A percentile compares a stretch with the other conserved stretches of the same genome.
Conservation (phyloP, 306 rosid species). For the Gynostemma pentaphyllum region DNA sequence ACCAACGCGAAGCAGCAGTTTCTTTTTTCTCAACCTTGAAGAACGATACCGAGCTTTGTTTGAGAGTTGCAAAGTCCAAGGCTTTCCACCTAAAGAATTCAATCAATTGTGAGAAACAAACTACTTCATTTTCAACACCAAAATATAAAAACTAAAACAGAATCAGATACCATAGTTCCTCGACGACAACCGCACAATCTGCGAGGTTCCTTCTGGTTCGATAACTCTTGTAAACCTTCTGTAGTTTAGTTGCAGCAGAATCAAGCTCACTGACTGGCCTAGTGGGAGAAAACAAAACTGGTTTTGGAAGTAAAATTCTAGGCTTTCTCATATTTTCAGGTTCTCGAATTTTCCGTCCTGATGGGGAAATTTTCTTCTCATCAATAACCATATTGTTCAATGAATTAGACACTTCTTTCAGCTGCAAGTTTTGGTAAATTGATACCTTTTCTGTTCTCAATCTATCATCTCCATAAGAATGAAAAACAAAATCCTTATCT, state of each 20-base stretch:
- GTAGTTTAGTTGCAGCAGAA: conserved; percentile 43
- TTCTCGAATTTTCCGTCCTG: conserved; percentile 1
- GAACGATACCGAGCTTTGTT: conserved; percentile 37
- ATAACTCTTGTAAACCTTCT: conserved; percentile 50
- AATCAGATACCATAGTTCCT: conserved; percentile 33
- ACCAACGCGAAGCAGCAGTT: conserved; percentile 31
- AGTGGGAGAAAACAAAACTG: conserved; percentile 14
- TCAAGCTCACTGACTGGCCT: conserved; percentile 22
- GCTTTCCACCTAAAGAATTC: conserved; percentile 39
- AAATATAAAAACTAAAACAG: neutral
- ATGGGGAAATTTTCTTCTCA: neutral
- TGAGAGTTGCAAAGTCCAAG: conserved; percentile 34
- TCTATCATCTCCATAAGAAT: neutral
- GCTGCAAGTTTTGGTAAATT: neutral
- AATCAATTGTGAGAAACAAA: neutral
- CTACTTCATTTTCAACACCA: neutral
- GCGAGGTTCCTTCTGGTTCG: conserved; percentile 41
- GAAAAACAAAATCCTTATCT: neutral
- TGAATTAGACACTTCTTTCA: neutral
- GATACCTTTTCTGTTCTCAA: neutral
- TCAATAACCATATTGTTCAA: neutral
- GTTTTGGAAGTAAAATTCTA: conserved; percentile 22
- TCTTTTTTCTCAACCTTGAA: conserved; percentile 32
- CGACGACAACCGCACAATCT: conserved; percentile 45
- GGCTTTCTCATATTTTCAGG: conserved; percentile 17